Evolutionary conservation across 768 basidiomycete genomes (phyloP), one percentile per base, ranked within the genome.

Genomic region (Macrolepiota albuminosa): DNA sequence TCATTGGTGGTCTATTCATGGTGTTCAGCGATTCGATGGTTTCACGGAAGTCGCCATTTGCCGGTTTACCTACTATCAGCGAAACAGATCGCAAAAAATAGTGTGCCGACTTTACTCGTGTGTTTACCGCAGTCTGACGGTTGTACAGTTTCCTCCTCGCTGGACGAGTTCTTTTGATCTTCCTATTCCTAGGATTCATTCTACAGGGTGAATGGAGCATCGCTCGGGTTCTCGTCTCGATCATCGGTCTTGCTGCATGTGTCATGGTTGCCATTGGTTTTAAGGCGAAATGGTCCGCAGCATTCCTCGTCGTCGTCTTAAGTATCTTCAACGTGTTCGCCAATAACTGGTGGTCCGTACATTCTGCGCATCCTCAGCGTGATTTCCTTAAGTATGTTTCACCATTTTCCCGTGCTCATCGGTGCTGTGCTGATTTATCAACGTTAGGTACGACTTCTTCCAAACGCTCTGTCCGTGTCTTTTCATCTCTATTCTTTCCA

Each of bases 81-180:
- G 97, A 99, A 75, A 95, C 86, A 1, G 97, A 99, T 75, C 86
- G 95, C 78, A 92, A 92, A 76, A 98, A 98, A 90, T 99, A 98
- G 95, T 98, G 63, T 63, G 89, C 26, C 0, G 4, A 39, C 47
- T 37, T 24, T 36, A 13, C 45, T 9, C 55, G 56, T 45, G 26
- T 48, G 33, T 50, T 14, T 11, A 16, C 14, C 33, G 31, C 14
- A 10, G 16, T 14, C 42, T 50, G 43, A 24, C 10, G n/a, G n/a
- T 16, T 48, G 34, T 31, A 18, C 40, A 98, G 95, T 74, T 96
- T 97, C 87, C 89, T 98, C 67, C 88, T 99, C 54, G 91, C 95
- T 1, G 97, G 97, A 56, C 95, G 97, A 62, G 87, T 98, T 61
- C 85, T 99, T 60, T 87, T 98, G 68, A 97, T 99, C 71, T 98